Evolutionary conservation across 2,329 filamentous ascomycete genomes (phyloP).

Genomic region (Ophiosphaerella herpotricha): DNA sequence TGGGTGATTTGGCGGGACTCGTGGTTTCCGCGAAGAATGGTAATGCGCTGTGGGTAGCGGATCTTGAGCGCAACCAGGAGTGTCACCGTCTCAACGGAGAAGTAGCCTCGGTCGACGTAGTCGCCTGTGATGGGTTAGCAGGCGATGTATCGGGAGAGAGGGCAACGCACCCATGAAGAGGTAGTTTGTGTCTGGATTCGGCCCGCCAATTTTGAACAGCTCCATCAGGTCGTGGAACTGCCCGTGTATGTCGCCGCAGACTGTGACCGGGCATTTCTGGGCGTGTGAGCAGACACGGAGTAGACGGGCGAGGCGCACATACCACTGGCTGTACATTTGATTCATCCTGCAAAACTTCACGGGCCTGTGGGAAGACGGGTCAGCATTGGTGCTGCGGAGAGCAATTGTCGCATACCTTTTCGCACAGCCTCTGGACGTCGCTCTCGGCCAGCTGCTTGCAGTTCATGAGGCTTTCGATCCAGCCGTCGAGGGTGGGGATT

Average conservation of each 20-base stretch:
- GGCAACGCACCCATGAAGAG: constrained; percentile 83
- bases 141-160: background rate
- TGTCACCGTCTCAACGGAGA: constrained; percentile 97
- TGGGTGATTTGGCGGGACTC: constrained; percentile 79
- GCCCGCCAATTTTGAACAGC: constrained; percentile 97
- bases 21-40: constrained; percentile 92
- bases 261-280: constrained; percentile 93
- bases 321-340: constrained; percentile 99
- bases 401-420: constrained; percentile 69
- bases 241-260: constrained; percentile 98
- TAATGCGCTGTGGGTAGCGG: constrained; percentile 96
- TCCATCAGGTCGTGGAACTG: constrained; percentile 99
- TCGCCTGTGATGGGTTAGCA: constrained; percentile 67
- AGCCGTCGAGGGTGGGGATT: constrained; percentile 91
- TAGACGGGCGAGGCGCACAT: constrained; percentile 47
- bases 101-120: constrained; percentile 98
- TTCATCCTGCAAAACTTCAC: constrained; percentile 95
- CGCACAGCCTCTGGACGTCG: constrained; percentile 95
- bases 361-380: constrained; percentile 62
- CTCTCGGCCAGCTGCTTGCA: constrained; percentile 97
- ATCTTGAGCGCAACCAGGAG: constrained; percentile 97
- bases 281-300: constrained; percentile 12
- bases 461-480: constrained; percentile 97
- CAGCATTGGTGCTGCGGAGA: constrained; percentile 1
- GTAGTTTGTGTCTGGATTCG: constrained; percentile 98